Evolutionary conservation across 1,139 yeast species (phyloP), one percentile per base, ranked within the genome.

Genomic region (Blastobotrys capitulatus): DNA sequence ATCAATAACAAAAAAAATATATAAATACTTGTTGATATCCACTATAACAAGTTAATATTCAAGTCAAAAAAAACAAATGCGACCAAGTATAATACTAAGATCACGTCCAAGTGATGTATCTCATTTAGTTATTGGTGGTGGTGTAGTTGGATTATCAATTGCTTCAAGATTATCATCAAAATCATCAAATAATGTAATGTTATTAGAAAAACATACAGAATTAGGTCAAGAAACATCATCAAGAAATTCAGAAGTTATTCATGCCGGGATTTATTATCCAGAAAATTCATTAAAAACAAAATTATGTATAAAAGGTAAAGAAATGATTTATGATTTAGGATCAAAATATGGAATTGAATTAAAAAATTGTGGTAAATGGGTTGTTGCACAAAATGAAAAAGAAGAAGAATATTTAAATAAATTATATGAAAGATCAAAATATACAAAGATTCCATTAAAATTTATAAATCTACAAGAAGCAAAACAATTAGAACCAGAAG

Each of bases 171-270:
- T 89, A 41, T 69, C 80, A 6, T 63, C 66, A 10, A 48, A 50
- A 29, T 63, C 66, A 1, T 69, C 73, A 0, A 76, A 77, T 53
- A 64, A 66, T 2, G 89, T 87, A 0, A 67, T 87, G 1, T 64
- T 89, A 10, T 64, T 88, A 2, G 97, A 89, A 59, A 80, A 85
- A 58, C 80, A 88, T 61, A 65, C 68, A 1, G 72, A 71, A 26
- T 63, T 82, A 46, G 96, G 96, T 1, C 75, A 78, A 57, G 96
- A 89, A 61, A 88, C 96, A 0, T 83, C 95, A 2, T 78, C 94
- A 12, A 72, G 96, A 47, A 89, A 89, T 70, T 86, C 95, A 2
- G 97, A 89, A 60, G 97, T 89, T 29, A 83, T 89, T 34, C 97
- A 89, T 66, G 96, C 96, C 0, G 97, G 96, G 0, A 61, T 89